Conservation (phyloP, 257 asterid species). For the Capsicum chinense region DNA sequence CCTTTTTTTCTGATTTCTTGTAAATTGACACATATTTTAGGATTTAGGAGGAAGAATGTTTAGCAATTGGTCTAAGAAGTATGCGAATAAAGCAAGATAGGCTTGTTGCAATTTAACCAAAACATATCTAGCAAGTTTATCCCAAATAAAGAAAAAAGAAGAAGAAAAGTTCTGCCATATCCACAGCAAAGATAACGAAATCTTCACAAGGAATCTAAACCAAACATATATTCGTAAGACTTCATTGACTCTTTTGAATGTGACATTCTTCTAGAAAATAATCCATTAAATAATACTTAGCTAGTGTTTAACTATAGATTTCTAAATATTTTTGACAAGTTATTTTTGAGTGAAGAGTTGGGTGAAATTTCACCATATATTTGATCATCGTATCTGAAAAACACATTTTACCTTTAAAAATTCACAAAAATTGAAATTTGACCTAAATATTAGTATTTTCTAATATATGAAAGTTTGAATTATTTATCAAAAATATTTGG, state of each 20-base stretch:
- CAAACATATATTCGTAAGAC: neutral
- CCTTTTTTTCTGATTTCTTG: neutral
- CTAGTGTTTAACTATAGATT: no score
- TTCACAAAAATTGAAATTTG: no score
- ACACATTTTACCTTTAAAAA: no score
- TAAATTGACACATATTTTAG: neutral
- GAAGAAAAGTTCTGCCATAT: neutral
- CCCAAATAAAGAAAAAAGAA: neutral
- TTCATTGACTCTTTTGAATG: neutral
- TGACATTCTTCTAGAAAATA: neutral
- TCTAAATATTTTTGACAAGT: no score
- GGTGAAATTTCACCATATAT: no score
- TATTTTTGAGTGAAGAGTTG: no score
- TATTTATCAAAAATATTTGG: no score
- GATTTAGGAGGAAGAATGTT: neutral
- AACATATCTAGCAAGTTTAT: neutral
- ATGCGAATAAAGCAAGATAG: slow-evolving; percentile 8
- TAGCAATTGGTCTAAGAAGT: neutral
- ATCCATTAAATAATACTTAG: neutral
- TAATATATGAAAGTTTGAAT: no score
- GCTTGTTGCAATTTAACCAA: neutral
- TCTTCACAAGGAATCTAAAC: slow-evolving; percentile 23
- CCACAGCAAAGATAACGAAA: slow-evolving; percentile 23
- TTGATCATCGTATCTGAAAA: no score
- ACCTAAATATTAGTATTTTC: no score